Evolutionary conservation across 2,329 filamentous ascomycete genomes (phyloP).

Genomic region (Paecilomyces variotii): DNA sequence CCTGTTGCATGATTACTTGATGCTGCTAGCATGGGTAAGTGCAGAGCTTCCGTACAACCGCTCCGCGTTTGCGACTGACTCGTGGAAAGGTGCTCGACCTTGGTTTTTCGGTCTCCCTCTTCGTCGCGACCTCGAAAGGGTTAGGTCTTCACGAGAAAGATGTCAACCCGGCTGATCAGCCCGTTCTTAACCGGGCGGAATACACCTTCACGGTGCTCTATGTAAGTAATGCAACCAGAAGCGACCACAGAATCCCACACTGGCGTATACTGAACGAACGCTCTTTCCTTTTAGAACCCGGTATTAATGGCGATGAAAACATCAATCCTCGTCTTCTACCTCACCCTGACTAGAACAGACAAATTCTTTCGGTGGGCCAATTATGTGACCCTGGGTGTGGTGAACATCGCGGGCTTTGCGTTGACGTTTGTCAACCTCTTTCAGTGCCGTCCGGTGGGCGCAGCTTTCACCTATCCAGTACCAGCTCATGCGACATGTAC

Average conservation of each 20-base stretch:
- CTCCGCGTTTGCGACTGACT: conserved; percentile 7
- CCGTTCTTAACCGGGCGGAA: conserved; percentile 39
- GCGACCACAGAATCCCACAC: conserved; percentile 1
- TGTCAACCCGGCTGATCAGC: conserved; percentile 22
- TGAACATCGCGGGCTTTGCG: conserved; percentile 69
- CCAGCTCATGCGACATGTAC: conserved; percentile 46
- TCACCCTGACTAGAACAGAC: conserved; percentile 72
- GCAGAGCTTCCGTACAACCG: neutral
- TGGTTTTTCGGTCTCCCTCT: conserved; percentile 40
- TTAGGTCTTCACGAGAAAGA: conserved; percentile 35
- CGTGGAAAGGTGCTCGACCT: conserved; percentile 32
- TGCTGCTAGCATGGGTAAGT: conserved; percentile 66
- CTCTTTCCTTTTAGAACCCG: conserved; percentile 56
- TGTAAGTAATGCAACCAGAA: conserved; percentile 27
- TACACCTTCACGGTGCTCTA: conserved; percentile 57
- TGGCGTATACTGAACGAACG: conserved; percentile 2
- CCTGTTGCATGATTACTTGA: conserved; percentile 72
- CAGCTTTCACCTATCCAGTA: conserved; percentile 53
- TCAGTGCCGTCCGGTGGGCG: conserved; percentile 68
- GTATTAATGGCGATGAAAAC: conserved; percentile 86
- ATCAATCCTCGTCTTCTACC: conserved; percentile 85
- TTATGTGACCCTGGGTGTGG: conserved; percentile 67
- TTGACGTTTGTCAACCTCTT: conserved; percentile 82
- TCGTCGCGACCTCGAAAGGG: conserved; percentile 36
- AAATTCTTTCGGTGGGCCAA: conserved; percentile 71